Conservation (phyloP, 371 early-diverging fungal genomes). For the Rhizopus arrhizus region DNA sequence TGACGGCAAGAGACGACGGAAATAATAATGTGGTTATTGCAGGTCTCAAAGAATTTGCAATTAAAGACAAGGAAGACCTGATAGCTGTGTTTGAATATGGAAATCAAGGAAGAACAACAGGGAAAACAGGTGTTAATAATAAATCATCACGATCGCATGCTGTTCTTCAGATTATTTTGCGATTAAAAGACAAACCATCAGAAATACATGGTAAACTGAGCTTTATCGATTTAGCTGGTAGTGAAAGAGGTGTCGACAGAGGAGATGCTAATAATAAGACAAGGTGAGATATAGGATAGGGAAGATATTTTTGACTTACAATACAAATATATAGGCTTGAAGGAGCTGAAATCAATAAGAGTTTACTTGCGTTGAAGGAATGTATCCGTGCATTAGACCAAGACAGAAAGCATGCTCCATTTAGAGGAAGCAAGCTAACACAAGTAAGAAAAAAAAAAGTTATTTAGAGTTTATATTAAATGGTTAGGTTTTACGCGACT, state of each 20-base stretch:
- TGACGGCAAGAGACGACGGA: conserved; percentile 95
- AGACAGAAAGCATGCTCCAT: conserved; percentile 93
- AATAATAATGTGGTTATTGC: conserved; percentile 90
- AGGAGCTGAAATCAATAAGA: conserved; percentile 99
- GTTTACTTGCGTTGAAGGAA: conserved; percentile 95
- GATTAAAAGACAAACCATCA: conserved; percentile 64
- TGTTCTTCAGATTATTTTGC: conserved; percentile 88
- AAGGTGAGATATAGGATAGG: conserved; percentile 60
- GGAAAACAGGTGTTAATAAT: conserved; percentile 76
- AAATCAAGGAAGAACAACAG: conserved; percentile 84
- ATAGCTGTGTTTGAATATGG: conserved; percentile 93
- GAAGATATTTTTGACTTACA: neutral
- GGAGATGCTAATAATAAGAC: conserved; percentile 85
- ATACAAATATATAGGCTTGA: conserved; percentile 60
- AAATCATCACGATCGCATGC: conserved; percentile 95
- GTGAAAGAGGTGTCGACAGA: conserved; percentile 97
- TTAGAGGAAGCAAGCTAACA: conserved; percentile 97
- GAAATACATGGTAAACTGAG: conserved; percentile 75
- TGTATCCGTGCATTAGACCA: conserved; percentile 97
- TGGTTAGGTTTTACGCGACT: conserved; percentile 87
- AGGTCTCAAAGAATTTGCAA: conserved; percentile 81
- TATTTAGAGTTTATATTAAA: neutral
- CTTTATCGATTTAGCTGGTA: conserved; percentile 98
- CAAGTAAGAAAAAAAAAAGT: conserved; percentile 58
- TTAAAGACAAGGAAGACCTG: conserved; percentile 74